Conservation (phyloP, 768 basidiomycete species). For the Pisolithus marmoratus region DNA sequence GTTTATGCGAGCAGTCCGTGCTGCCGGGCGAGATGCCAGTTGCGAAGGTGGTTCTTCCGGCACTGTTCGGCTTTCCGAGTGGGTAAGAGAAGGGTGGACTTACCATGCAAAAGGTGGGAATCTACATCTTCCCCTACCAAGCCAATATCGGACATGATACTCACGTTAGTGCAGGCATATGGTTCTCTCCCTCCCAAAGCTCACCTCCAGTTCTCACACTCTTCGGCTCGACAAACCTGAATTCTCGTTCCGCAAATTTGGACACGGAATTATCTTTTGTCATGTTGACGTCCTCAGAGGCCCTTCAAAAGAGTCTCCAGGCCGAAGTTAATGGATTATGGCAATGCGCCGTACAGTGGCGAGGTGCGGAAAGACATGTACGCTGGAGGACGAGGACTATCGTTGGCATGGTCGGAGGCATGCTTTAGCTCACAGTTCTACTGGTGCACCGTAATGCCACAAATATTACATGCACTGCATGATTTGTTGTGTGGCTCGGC, state of each 20-base stretch:
- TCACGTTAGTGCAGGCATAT: constrained; percentile 55
- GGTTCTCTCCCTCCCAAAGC: constrained; percentile 60
- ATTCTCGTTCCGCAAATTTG: constrained; percentile 83
- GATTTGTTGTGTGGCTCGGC: no score
- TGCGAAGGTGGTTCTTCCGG: constrained; percentile 19
- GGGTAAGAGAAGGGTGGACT: constrained; percentile 89
- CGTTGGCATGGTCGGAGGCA: constrained; percentile 59
- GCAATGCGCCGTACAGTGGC: constrained; percentile 50
- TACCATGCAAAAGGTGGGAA: constrained; percentile 93
- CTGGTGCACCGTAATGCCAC: no score
- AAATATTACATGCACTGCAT: no score
- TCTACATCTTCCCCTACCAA: background rate
- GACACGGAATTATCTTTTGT: constrained; percentile 91
- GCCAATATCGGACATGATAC: background rate
- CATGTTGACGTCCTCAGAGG: constrained; percentile 60
- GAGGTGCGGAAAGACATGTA: constrained; percentile 51
- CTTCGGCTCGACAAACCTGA: constrained; percentile 93
- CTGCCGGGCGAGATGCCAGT: constrained; percentile 35
- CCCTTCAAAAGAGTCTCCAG: constrained; percentile 43
- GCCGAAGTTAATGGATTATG: constrained; percentile 51
- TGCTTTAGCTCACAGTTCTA: constrained; percentile 41
- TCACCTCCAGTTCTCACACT: constrained; percentile 66
- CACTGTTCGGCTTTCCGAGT: constrained; percentile 76
- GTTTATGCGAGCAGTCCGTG: constrained; percentile 64
- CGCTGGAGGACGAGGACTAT: constrained; percentile 59